Evolutionary conservation across 2,329 filamentous ascomycete species (phyloP).

Genomic region (Nannizziopsis barbatae): DNA sequence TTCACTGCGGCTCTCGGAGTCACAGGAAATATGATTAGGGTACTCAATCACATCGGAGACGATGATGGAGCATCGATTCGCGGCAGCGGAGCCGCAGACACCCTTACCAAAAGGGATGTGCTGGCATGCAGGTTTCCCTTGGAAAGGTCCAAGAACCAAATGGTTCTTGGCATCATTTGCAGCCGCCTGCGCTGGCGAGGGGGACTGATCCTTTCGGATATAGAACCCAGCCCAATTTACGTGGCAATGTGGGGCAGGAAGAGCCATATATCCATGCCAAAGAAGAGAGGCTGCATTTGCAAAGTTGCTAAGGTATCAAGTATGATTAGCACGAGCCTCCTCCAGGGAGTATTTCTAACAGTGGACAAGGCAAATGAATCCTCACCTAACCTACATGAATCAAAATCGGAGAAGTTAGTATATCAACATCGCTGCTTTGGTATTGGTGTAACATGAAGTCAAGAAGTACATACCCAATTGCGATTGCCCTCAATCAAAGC

Average conservation of each 20-base stretch:
- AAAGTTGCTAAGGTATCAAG: slow-evolving; percentile 29
- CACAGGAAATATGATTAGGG: slow-evolving; percentile 42
- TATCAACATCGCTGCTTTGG: too few relatives aligned
- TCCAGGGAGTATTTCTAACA: background rate
- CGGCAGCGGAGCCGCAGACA: slow-evolving; percentile 38
- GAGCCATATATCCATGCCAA: slow-evolving; percentile 38
- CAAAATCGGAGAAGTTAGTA: too few relatives aligned
- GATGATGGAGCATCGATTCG: slow-evolving; percentile 29
- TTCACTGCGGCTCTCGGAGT: slow-evolving; percentile 39
- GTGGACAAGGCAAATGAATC: too few relatives aligned
- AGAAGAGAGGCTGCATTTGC: slow-evolving; percentile 40
- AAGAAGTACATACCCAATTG: slow-evolving; percentile 34
- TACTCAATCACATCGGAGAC: slow-evolving; percentile 37
- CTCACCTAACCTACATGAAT: too few relatives aligned
- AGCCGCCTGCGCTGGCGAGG: slow-evolving; percentile 13
- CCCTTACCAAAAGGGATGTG: slow-evolving; percentile 37
- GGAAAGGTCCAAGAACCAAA: slow-evolving; percentile 39
- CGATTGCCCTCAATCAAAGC: slow-evolving; percentile 34
- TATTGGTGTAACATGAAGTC: background rate
- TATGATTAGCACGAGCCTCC: background rate
- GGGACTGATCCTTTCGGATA: slow-evolving; percentile 35
- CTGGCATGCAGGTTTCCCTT: slow-evolving; percentile 41
- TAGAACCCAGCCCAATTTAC: slow-evolving; percentile 43
- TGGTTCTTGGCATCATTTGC: slow-evolving; percentile 17
- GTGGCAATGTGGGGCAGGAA: slow-evolving; percentile 33